These are phyloP conservation scores for Thielaviopsis ethacetica DNA, from an alignment of 2,329 filamentous ascomycete species.

Conservation along the genomic window DNA sequence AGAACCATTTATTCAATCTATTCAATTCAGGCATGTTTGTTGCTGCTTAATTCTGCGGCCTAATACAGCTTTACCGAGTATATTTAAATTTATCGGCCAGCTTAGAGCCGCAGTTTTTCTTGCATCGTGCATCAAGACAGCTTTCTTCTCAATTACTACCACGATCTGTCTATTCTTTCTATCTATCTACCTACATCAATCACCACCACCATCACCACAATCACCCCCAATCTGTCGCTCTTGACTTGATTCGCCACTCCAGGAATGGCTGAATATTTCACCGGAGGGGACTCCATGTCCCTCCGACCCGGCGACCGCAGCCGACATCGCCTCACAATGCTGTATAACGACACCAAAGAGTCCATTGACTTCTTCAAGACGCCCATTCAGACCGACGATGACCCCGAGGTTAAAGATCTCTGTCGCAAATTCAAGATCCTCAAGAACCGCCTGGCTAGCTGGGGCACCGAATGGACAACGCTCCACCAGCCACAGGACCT, in stretches of 20 bases:
- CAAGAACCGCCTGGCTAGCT: conserved; percentile 61
- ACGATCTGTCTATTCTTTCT: too few species aligned
- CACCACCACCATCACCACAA: not conserved
- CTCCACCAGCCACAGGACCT: conserved; percentile 52
- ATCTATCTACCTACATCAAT: too few species aligned
- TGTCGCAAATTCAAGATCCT: conserved; percentile 67
- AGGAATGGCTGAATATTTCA: conserved; percentile 6
- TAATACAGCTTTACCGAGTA: not conserved
- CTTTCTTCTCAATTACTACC: not conserved
- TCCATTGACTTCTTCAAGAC: conserved; percentile 57
- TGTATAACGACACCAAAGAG: conserved; percentile 70
- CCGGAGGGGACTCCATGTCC: conserved; percentile 4
- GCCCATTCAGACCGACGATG: conserved; percentile 42
- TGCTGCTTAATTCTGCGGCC: not conserved
- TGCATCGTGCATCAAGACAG: not conserved
- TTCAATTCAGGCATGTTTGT: not conserved
- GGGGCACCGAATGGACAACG: conserved; percentile 71
- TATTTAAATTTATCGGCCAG: not conserved
- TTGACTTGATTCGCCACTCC: not conserved
- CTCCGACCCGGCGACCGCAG: not conserved
- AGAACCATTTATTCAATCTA: not conserved
- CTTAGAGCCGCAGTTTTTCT: not conserved
- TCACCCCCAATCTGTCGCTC: not conserved
- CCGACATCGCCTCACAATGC: conserved; percentile 36
- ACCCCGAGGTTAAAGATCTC: conserved; percentile 54